These are phyloP conservation scores for Olyra latifolia DNA, from an alignment of 176 grass and related monocot species.

Conservation along the genomic window DNA sequence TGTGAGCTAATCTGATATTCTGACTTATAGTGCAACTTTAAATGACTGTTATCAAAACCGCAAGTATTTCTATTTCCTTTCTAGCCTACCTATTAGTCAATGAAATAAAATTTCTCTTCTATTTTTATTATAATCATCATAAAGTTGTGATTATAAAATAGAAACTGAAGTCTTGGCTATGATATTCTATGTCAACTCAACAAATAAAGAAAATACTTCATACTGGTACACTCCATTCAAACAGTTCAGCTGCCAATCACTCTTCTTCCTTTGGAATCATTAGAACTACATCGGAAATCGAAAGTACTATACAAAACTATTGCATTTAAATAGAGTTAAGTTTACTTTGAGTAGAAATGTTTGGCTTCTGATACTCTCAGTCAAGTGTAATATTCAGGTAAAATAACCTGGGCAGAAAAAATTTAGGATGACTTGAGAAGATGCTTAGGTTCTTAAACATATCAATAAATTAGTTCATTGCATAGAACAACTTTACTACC, in stretches of 20 bases:
- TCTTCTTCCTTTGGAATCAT: background rate
- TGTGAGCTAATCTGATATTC: background rate
- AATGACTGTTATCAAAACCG: background rate
- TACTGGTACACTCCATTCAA: background rate
- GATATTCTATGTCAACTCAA: background rate
- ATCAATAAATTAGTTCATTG: background rate
- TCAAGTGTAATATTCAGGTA: background rate
- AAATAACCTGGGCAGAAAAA: background rate
- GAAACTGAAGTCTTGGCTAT: background rate
- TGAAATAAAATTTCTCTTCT: background rate
- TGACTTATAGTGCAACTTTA: background rate
- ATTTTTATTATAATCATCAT: background rate
- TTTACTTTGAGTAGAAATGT: background rate
- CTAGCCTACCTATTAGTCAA: background rate
- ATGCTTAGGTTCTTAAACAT: background rate
- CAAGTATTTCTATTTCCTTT: background rate
- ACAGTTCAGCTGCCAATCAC: background rate
- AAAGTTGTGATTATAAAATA: background rate
- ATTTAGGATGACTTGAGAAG: background rate
- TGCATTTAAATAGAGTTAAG: background rate
- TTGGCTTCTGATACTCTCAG: background rate
- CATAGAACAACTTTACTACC: background rate
- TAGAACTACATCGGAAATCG: background rate
- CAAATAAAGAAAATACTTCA: background rate
- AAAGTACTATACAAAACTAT: background rate